These are phyloP conservation scores for Coprinopsis cinerea DNA, from an alignment of 768 basidiomycete genomes.

Conservation along the genomic window DNA sequence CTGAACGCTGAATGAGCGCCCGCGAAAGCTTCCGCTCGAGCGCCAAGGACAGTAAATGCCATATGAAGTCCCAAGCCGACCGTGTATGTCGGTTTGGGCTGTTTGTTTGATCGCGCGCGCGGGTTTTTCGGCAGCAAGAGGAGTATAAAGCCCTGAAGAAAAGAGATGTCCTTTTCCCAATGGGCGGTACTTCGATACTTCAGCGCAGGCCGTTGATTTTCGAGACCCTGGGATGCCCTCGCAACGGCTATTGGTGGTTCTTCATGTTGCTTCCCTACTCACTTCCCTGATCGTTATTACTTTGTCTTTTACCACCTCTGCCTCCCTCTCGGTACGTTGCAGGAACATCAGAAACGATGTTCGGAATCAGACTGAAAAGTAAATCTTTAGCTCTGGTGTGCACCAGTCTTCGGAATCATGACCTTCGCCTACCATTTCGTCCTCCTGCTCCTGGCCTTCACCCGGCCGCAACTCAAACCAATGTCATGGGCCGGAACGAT, in stretches of 20 bases:
- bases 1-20: too few species aligned
- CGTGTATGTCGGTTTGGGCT: too few species aligned
- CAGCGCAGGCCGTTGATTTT: slow-evolving; percentile 18
- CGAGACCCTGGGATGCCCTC: slow-evolving; percentile 20
- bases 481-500: slow-evolving; percentile 16
- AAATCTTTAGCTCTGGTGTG: slow-evolving; percentile 16
- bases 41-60: too few species aligned
- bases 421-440: slow-evolving; percentile 20
- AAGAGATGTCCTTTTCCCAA: neutral
- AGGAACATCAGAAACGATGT: neutral
- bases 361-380: neutral
- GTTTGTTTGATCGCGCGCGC: too few species aligned
- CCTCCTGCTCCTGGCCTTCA: slow-evolving; percentile 16
- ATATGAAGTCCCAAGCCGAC: too few species aligned
- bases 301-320: slow-evolving; percentile 17
- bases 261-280: slow-evolving; percentile 21
- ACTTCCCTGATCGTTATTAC: slow-evolving; percentile 15
- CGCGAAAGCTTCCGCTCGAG: too few species aligned
- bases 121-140: neutral
- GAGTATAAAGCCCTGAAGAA: neutral
- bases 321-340: slow-evolving; percentile 20
- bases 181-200: slow-evolving; percentile 14
- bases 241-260: slow-evolving; percentile 16
- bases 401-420: slow-evolving; percentile 20
- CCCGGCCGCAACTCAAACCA: slow-evolving; percentile 13